Evolutionary conservation across 208 protist species (phyloP).

Genomic region (Wallacemonas rigidus): DNA sequence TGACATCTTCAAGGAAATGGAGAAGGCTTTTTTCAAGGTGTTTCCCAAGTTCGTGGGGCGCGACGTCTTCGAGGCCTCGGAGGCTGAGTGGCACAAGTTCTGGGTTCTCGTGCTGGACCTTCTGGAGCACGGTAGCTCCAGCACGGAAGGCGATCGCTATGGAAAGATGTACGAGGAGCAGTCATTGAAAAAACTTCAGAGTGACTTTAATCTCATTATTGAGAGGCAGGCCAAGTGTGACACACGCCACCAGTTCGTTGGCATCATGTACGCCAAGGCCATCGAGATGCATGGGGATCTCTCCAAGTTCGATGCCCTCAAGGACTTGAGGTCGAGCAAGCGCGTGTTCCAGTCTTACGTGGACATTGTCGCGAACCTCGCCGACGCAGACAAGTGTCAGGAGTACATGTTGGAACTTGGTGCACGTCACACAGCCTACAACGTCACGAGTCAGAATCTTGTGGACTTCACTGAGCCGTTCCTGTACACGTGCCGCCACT

Average conservation of each 20-base stretch:
- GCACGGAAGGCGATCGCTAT: constrained; percentile 57
- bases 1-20: constrained; percentile 54
- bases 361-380: constrained; percentile 49
- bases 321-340: constrained; percentile 47
- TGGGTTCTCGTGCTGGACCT: constrained; percentile 59
- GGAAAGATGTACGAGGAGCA: constrained; percentile 44
- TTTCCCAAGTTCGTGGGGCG: constrained; percentile 74
- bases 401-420: constrained; percentile 66
- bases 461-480: constrained; percentile 63
- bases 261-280: constrained; percentile 70
- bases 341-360: constrained; percentile 58
- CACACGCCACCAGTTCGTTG: constrained; percentile 54
- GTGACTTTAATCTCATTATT: constrained; percentile 56
- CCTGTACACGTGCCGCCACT: constrained; percentile 67
- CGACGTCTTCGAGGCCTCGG: constrained; percentile 46
- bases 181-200: constrained; percentile 49
- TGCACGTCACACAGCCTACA: constrained; percentile 58
- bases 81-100: constrained; percentile 71
- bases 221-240: constrained; percentile 53
- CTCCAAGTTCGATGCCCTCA: constrained; percentile 54
- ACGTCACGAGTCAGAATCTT: constrained; percentile 49
- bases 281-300: constrained; percentile 66
- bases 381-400: constrained; percentile 35
- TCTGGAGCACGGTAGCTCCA: constrained; percentile 53
- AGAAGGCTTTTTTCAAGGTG: constrained; percentile 66